These are phyloP conservation scores for Mimosa bimucronata DNA, from an alignment of 306 rosid genomes.

Conservation along the genomic window DNA sequence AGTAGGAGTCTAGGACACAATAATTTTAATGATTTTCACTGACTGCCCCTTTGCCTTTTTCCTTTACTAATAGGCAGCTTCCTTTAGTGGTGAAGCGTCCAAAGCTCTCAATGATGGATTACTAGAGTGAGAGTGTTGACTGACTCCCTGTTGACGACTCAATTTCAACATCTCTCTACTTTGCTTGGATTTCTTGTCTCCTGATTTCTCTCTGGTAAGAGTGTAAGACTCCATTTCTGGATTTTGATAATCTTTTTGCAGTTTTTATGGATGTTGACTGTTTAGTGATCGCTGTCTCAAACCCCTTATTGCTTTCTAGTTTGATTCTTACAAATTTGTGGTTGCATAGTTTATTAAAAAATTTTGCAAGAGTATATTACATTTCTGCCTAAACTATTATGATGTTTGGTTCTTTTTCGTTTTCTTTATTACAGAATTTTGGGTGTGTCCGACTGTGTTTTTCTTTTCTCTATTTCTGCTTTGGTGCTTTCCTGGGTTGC, in stretches of 20 bases:
- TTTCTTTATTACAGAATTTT: no score
- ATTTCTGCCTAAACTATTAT: no score
- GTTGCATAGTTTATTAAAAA: not conserved
- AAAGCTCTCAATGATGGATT: not conserved
- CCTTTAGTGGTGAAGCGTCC: not conserved
- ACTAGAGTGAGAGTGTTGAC: not conserved
- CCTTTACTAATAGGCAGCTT: not conserved
- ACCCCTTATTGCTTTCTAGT: not conserved
- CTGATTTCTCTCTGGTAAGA: not conserved
- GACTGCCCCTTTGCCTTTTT: not conserved
- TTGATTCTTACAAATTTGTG: not conserved
- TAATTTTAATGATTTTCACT: not conserved
- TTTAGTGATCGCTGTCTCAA: not conserved
- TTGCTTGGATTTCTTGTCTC: not conserved
- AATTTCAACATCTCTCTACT: not conserved
- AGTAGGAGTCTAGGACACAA: no score
- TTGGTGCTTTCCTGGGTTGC: not conserved
- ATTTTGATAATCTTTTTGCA: not conserved
- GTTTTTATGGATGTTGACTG: not conserved
- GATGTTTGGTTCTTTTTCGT: no score
- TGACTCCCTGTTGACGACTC: constrained; percentile 28
- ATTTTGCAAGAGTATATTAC: not conserved
- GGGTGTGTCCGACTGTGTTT: no score
- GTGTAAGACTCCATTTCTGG: not conserved
- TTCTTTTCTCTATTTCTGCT: not conserved